Conservation (phyloP, 148 eudicot genomes). For the Cornus florida region DNA sequence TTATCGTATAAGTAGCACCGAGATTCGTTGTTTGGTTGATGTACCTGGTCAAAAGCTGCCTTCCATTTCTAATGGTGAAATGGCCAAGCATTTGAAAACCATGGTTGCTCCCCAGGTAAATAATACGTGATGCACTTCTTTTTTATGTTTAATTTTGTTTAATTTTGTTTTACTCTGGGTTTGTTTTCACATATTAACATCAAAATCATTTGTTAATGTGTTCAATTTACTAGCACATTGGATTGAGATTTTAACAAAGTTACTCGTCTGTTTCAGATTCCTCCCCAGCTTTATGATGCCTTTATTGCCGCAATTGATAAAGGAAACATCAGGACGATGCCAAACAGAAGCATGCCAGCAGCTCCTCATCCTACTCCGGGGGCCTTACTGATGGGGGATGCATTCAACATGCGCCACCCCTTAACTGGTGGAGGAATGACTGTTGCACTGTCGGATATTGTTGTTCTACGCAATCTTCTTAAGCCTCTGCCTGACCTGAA, state of each 20-base stretch:
- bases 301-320: slow-evolving; percentile 63
- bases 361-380: slow-evolving; percentile 79
- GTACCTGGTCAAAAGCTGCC: slow-evolving; percentile 92
- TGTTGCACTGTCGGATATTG: slow-evolving; percentile 86
- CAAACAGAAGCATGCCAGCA: slow-evolving; percentile 89
- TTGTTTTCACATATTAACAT: not conserved
- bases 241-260: not conserved
- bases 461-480: slow-evolving; percentile 70
- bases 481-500: slow-evolving; percentile 62
- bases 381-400: slow-evolving; percentile 89
- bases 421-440: slow-evolving; percentile 96
- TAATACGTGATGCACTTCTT: not conserved
- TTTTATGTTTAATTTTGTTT: too few species aligned
- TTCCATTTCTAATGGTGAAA: slow-evolving; percentile 71
- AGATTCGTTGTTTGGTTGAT: slow-evolving; percentile 80
- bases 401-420: slow-evolving; percentile 94
- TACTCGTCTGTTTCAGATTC: slow-evolving; percentile 45
- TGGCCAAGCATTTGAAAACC: slow-evolving; percentile 74
- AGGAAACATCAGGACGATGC: slow-evolving; percentile 75
- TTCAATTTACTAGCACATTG: not conserved
- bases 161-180: not conserved
- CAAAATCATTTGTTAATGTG: not conserved
- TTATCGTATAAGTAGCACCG: slow-evolving; percentile 79
- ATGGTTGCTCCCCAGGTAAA: slow-evolving; percentile 74
- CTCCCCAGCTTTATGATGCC: slow-evolving; percentile 57